Evolutionary conservation across 169 alveolate genomes (phyloP).

Genomic region (Plasmodium reichenowi): DNA sequence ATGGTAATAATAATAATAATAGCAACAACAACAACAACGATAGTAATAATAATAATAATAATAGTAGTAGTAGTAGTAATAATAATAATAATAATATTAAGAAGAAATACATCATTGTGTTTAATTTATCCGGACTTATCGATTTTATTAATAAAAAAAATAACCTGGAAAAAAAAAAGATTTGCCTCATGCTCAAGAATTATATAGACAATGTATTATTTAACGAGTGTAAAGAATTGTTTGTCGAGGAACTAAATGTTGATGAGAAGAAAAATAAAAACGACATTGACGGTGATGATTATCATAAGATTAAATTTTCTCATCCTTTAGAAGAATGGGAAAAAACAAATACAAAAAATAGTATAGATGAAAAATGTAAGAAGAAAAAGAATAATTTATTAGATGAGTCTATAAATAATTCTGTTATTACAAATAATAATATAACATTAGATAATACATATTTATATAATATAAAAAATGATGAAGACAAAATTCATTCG

Average conservation of each 20-base stretch:
- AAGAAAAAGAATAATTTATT: not conserved
- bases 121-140: constrained; percentile 31
- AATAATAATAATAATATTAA: constrained; percentile 7
- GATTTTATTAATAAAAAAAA: constrained; percentile 41
- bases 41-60: not conserved
- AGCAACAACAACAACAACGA: not conserved
- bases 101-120: constrained; percentile 9
- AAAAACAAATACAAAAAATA: not conserved
- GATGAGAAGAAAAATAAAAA: constrained; percentile 43
- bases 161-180: constrained; percentile 6
- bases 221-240: not conserved
- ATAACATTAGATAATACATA: not conserved
- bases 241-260: constrained; percentile 3
- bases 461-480: not conserved
- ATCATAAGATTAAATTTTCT: constrained; percentile 12
- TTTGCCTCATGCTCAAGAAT: constrained; percentile 1
- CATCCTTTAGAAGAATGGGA: constrained; percentile 16
- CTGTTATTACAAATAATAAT: not conserved
- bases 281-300: constrained; percentile 27
- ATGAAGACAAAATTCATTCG: no score
- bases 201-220: constrained; percentile 41
- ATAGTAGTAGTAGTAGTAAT: no score
- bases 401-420: not conserved
- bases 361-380: not conserved
- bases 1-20: no score